Evolutionary conservation across 139 green algal species (phyloP), one percentile per base, ranked within the genome.

Genomic region (Tetradesmus lagerheimii): DNA sequence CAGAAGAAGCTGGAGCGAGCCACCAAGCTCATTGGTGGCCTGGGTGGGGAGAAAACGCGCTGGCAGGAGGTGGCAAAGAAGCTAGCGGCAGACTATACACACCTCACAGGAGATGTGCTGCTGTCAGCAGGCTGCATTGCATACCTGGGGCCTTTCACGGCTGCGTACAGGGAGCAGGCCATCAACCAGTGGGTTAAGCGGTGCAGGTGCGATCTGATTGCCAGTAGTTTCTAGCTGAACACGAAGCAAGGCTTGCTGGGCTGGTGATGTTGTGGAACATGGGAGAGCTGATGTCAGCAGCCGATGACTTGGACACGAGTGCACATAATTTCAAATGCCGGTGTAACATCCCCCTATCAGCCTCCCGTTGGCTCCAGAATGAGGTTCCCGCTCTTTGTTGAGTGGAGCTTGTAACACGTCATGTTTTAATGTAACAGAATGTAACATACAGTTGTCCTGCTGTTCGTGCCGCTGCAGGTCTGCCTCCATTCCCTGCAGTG

Each of bases 141-240:
- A 0, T 98, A 98, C 89, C 90, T 97, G n/a, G 96, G 96, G 18
- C 92, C 96, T 0, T 98, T 97, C 93, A 97, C 96, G 0, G 85
- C 91, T 15, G 50, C 85, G 6, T 98, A 97, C 95, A 93, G 96
- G 67, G 91, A 95, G 16, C 86, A 53, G 23, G 76, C 76, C 6
- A 74, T 78, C 23, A 64, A 23, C 27, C 35, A 45, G 25, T 90
- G 86, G 86, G 35, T 85, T 0, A 4, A 62, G 53, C 25, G n/a
- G 25, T 90, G 86, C 86, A 90, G 86, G 86, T 90, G 14, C 50
- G 76, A 18, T 35, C 37, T 27, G 3, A n/a, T 1, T 62, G 4
- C 20, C 47, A 62, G 2, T 62, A n/a, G 34, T 35, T 29, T 23
- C 34, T 81, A n/a, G n/a, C n/a, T n/a, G n/a, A n/a, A n/a, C n/a